Base-by-base conservation (phyloP, 495 filamentous ascomycete species). In the Penicillium subrubescens region DNA sequence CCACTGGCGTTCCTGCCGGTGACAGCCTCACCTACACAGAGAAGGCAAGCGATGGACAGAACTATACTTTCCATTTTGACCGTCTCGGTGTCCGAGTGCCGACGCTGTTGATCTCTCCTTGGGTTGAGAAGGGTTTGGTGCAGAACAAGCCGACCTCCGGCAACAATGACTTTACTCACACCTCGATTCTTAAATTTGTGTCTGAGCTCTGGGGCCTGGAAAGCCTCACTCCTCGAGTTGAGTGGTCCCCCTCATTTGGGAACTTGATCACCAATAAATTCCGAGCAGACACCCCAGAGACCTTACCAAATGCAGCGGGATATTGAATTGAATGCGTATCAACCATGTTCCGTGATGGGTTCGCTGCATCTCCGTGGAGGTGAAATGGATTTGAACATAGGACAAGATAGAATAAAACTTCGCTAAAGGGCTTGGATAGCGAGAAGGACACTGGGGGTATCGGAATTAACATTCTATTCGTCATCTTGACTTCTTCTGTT, bases 61-160 rank as follows among this genome's bases (percentile, higher is more conserved):
- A 72, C n/a, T 77, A 76, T 48, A 83, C 78, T 3, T 83, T 83
- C 64, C 68, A 76, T 55, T 86, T 84, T 61, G 76, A 81, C 67
- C 77, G 83, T 46, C 75, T 84, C n/a, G 82, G 83, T 14, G 69
- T 81, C 31, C 79, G 83, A 14, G 77, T 84, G 12, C 83, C 83
- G 0, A 83, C 82, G 0, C 63, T 83, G 5, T 66, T 86, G 10
- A 82, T 83, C 55, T 84, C 82, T 5, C 82, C 82, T 2, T 84
- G 80, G 78, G 78, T 83, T 2, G 67, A 59, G 11, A 81, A 81
- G 65, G 81, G 81, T 0, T 17, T 71, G 4, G 73, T 84, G 11
- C 78, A 83, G 71, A 71, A 82, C 43, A 61, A 71, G 17, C 73
- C 76, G 1, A 61, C 44, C 14, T 68, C 69, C 11, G 70, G 72